A percentile compares a stretch with the other conserved stretches of the same genome.
These are phyloP conservation scores for Penicillium robsamsonii DNA, from an alignment of 495 filamentous ascomycete genomes.

Conservation along the genomic window DNA sequence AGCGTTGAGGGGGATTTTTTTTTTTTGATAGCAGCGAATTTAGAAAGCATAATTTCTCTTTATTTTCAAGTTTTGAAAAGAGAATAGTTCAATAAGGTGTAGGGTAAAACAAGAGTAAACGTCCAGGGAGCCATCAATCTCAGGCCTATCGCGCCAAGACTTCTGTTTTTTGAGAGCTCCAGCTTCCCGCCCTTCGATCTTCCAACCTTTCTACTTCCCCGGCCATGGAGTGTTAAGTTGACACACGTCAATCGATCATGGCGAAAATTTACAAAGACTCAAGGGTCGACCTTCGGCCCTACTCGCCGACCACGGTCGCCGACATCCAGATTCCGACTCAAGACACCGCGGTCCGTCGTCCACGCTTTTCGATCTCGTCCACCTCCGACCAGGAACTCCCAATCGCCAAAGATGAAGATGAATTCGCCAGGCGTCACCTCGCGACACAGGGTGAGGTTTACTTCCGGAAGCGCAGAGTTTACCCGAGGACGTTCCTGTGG, in stretches of 20 bases:
- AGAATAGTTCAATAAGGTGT: neutral
- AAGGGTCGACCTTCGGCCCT: conserved; percentile 75
- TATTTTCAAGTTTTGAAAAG: neutral
- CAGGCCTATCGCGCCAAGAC: conserved; percentile 37
- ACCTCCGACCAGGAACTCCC: conserved; percentile 32
- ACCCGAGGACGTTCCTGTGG: conserved; percentile 87
- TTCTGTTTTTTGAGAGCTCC: conserved; percentile 46
- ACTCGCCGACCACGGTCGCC: conserved; percentile 64
- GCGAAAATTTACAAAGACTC: conserved; percentile 78
- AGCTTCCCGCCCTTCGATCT: conserved; percentile 39
- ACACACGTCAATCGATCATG: conserved; percentile 37
- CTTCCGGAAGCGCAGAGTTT: conserved; percentile 69
- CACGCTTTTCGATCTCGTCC: conserved; percentile 46
- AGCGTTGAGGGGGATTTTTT: neutral
- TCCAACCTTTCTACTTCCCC: conserved; percentile 22
- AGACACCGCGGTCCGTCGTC: conserved; percentile 38
- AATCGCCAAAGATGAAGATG: conserved; percentile 66
- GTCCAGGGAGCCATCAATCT: conserved; percentile 2
- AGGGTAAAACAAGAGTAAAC: neutral
- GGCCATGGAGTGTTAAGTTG: conserved; percentile 43
- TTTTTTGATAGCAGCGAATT: neutral
- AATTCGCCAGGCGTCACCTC: conserved; percentile 66
- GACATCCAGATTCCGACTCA: conserved; percentile 69
- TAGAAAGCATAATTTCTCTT: neutral
- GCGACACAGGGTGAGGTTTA: conserved; percentile 80